phyloP scores from a whole-genome alignment of 164 flowering plant genomes.

The Tinospora cordifolia region DNA sequence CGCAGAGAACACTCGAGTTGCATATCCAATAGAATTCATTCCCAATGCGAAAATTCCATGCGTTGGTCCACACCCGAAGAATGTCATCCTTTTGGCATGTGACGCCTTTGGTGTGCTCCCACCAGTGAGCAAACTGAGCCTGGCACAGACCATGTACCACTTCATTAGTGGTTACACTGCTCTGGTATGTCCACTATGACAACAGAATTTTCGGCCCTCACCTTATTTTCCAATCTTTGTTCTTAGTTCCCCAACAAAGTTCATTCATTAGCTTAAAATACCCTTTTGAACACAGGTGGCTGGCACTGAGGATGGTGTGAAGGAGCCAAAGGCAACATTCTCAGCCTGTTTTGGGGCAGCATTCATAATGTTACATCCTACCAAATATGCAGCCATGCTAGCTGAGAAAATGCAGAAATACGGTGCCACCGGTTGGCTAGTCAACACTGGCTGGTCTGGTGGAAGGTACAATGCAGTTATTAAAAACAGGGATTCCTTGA shows the following conservation, averaged over 20 bases:
- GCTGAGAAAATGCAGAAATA: conserved; percentile 95
- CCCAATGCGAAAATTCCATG: conserved; percentile 97
- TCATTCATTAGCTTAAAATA: not conserved
- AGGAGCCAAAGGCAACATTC: conserved; percentile 91
- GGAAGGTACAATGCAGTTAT: conserved; percentile 62
- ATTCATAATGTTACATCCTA: conserved; percentile 96
- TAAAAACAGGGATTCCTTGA: not conserved
- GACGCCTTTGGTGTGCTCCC: conserved; percentile 99
- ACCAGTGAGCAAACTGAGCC: conserved; percentile 91
- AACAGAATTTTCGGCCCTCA: not conserved
- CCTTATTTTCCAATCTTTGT: not conserved
- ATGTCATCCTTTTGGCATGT: conserved; percentile 90
- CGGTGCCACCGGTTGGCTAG: conserved; percentile 99
- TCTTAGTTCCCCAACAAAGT: no score
- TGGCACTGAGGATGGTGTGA: conserved; percentile 92
- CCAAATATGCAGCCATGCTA: conserved; percentile 93
- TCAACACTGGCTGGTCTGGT: conserved; percentile 99
- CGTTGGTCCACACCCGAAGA: conserved; percentile 95
- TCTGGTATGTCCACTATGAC: conserved; percentile 55
- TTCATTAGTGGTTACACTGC: conserved; percentile 99
- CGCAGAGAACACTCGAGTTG: conserved; percentile 93
- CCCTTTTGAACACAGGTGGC: conserved; percentile 57
- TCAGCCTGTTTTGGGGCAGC: conserved; percentile 99
- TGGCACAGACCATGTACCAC: conserved; percentile 98
- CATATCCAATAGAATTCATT: conserved; percentile 93